Base-by-base conservation (phyloP, 805 yeast genomes). In the Lipomyces yamanashiensis region DNA sequence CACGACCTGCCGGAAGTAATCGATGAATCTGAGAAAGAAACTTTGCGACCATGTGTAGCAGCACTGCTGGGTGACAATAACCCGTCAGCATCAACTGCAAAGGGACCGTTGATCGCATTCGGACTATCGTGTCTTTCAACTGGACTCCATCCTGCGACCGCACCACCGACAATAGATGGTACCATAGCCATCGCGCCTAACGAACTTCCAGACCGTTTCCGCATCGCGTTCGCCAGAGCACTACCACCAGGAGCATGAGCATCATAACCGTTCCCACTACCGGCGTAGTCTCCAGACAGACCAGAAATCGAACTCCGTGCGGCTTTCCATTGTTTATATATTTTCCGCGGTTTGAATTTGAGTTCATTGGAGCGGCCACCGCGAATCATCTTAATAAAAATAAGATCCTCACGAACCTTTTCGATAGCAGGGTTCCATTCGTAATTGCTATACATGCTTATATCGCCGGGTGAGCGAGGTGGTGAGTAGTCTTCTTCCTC, bases 151-250 rank as follows among this genome's bases (percentile, higher is more conserved):
- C 86, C 86, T 15, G 85, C 86, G 50, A 83, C 80, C 4, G 86
- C 86, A 43, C 86, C 86, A 36, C 85, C 84, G 10, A 83, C 85
- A 59, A 82, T 77, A 17, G 84, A 79, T 0, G 86, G 86, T 5
- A 83, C 84, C 82, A 83, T 80, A 0, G 83, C 77, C 59, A 81
- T 70, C 1, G 83, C 82, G 23, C 80, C 77, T 21, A 81, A 72
- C 36, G 78, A 74, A 48, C 72, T 65, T 17, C 69, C 70, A 2
- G 70, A 66, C 5, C 71, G 53, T 19, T 51, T 55, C 34, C 67
- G 55, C 44, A 28, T 21, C n/a, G 12, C 13, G 7, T n/a, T 12
- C 5, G 55, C 28, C 3, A 54, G 28, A 9, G 45, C 34, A 15
- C 52, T 40, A 21, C 54, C 28, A 4, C 37, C 23, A 10, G 47